Evolutionary conservation across 768 basidiomycete species (phyloP), one percentile per base, ranked within the genome.

Genomic region (Hypsizygus marmoreus): DNA sequence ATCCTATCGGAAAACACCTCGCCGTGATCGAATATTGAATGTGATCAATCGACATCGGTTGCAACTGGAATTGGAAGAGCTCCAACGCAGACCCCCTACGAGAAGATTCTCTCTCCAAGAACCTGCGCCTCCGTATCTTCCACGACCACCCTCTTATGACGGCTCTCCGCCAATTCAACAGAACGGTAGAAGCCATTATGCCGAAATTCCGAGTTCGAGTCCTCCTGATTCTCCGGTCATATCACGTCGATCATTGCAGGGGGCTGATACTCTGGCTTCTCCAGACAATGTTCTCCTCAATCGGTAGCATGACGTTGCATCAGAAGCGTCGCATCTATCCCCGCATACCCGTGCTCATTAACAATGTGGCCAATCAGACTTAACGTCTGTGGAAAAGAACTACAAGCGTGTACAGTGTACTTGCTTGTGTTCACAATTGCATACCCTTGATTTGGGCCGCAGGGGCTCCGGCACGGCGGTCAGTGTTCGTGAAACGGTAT

Each of bases 101-200:
- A 42, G 61, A 24, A 60, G 66, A 16, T 55, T 55, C 25, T 61
- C 66, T 24, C 53, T 64, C 31, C 66, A 55, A 8, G 75, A 73
- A 12, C 77, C 79, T 14, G 75, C 76, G 2, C 80, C 80, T 32
- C 76, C 77, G 1, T 81, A 81, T 57, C 57, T 74, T 37, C 71
- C 70, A n/a, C 71, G 70, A 14, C 79, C 81, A 10, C 71, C 76
- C 4, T 64, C 69, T 3, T 81, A 81, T 54, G 62, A 66, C 4
- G 56, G 50, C 13, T 26, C 24, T 34, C 32, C 40, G 25, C 32
- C 35, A 12, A 17, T 23, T 19, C n/a, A 25, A 38, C 17, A 30
- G 31, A 24, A 22, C 45, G 6, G 16, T 23, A n/a, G 35, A 35
- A 11, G 40, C 43, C 24, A 51, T 17, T 60, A 57, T 24, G 36